Percentiles rank a stretch among this genome's conserved stretches.
Evolutionary conservation across 352 stramenopile species (phyloP).

Genomic region (Globisporangium iwayamae): DNA sequence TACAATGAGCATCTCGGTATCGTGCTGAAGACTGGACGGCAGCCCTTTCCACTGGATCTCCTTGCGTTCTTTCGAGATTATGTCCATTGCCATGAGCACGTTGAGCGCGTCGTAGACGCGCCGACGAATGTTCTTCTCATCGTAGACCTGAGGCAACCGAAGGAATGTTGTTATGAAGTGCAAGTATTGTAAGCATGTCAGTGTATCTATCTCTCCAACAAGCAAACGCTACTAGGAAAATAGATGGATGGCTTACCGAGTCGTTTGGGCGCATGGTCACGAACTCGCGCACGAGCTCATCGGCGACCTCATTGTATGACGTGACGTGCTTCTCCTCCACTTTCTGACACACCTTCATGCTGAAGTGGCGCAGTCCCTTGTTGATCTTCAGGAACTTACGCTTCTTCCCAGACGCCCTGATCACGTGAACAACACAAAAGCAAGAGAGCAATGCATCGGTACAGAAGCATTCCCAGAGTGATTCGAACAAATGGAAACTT

Average conservation of each 20-base stretch:
- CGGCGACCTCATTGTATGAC: constrained; percentile 94
- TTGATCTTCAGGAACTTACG: constrained; percentile 85
- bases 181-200: not conserved
- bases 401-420: constrained; percentile 65
- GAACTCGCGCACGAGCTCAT: constrained; percentile 91
- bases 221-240: not conserved
- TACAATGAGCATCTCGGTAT: constrained; percentile 86
- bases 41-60: constrained; percentile 87
- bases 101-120: constrained; percentile 97
- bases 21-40: constrained; percentile 76
- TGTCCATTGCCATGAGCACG: constrained; percentile 98
- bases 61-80: constrained; percentile 97
- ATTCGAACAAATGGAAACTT: constrained; percentile 13
- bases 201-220: not conserved
- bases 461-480: not conserved
- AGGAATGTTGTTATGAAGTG: not conserved
- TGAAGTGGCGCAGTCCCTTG: constrained; percentile 93
- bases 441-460: not conserved
- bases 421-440: not conserved
- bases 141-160: constrained; percentile 58
- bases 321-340: constrained; percentile 96
- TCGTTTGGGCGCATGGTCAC: constrained; percentile 83
- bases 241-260: constrained; percentile 28
- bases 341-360: constrained; percentile 95
- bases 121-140: constrained; percentile 95